A percentile compares a stretch with the other conserved stretches of the same genome.
Conservation (phyloP, 345 rosid species). For the Adansonia digitata region DNA sequence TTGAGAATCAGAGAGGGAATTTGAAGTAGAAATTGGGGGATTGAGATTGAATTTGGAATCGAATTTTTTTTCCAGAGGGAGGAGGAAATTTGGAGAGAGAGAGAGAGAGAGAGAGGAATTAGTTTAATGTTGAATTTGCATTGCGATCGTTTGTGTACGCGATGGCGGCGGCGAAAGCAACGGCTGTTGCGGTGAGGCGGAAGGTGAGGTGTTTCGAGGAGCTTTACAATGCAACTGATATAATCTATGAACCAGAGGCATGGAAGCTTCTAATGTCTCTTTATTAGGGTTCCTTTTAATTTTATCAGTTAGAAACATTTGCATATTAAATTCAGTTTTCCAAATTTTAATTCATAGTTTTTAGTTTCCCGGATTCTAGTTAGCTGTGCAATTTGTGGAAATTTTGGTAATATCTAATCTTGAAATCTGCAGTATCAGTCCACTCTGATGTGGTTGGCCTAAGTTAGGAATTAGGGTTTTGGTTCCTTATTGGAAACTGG, state of each 20-base stretch:
- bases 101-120: slow-evolving; percentile 1
- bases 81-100: slow-evolving; percentile 20
- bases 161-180: slow-evolving; percentile 20
- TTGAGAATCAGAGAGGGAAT: too few species aligned
- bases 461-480: slow-evolving; percentile 10
- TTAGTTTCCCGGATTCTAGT: neutral
- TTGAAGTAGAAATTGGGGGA: slow-evolving; percentile 6
- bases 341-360: neutral
- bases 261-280: slow-evolving; percentile 19
- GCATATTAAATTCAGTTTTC: neutral
- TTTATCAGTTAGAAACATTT: neutral
- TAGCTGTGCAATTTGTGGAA: neutral
- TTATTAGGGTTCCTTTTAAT: slow-evolving; percentile 28
- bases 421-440: neutral
- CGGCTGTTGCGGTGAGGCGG: slow-evolving; percentile 20
- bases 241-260: slow-evolving; percentile 50
- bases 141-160: slow-evolving; percentile 24
- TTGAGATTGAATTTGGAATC: slow-evolving; percentile 7
- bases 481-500: neutral
- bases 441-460: neutral
- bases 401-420: neutral
- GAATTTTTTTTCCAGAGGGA: too few species aligned
- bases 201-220: slow-evolving; percentile 29
- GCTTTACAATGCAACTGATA: slow-evolving; percentile 32
- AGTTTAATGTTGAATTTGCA: slow-evolving; percentile 25